Percentiles rank a stretch among this genome's conserved stretches.
Conservation (phyloP, 1,284 basidiomycete species). For the Ceraceosorus bombacis region DNA sequence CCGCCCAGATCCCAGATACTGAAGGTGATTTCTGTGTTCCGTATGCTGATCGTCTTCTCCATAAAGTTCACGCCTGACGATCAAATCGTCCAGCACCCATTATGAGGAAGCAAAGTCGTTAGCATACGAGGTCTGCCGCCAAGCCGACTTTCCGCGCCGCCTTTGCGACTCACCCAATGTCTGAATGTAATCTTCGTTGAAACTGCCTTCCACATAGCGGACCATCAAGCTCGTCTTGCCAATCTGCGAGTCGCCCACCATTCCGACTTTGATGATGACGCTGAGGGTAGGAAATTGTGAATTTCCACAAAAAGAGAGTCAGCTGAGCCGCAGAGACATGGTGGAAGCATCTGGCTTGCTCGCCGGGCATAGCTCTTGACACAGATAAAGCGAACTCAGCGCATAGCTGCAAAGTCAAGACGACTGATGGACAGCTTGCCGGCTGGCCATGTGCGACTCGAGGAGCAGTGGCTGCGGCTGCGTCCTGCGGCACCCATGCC, state of each 20-base stretch:
- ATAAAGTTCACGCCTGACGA: constrained; percentile 74
- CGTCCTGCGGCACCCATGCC: too few species aligned
- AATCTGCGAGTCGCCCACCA: constrained; percentile 98
- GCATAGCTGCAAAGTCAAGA: too few species aligned
- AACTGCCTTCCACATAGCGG: constrained; percentile 54
- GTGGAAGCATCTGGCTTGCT: too few species aligned
- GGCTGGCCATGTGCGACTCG: too few species aligned
- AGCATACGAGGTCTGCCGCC: background rate
- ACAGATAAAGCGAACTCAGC: too few species aligned
- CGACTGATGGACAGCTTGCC: too few species aligned
- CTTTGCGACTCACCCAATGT: constrained; percentile 57
- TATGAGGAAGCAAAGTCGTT: background rate
- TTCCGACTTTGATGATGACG: constrained; percentile 93
- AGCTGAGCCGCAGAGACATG: too few species aligned
- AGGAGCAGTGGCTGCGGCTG: too few species aligned
- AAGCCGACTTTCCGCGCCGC: background rate
- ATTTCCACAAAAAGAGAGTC: background rate
- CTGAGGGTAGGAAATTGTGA: constrained; percentile 1
- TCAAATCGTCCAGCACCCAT: too few species aligned
- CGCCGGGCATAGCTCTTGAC: too few species aligned
- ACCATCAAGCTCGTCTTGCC: constrained; percentile 98
- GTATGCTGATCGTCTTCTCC: constrained; percentile 96
- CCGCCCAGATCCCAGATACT: constrained; percentile 94
- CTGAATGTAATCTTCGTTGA: constrained; percentile 91
- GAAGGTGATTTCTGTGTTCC: constrained; percentile 96